Percentiles rank a stretch among this genome's conserved stretches.
These are phyloP conservation scores for Meripilus lineatus DNA, from an alignment of 1,284 basidiomycete species.

Conservation along the genomic window DNA sequence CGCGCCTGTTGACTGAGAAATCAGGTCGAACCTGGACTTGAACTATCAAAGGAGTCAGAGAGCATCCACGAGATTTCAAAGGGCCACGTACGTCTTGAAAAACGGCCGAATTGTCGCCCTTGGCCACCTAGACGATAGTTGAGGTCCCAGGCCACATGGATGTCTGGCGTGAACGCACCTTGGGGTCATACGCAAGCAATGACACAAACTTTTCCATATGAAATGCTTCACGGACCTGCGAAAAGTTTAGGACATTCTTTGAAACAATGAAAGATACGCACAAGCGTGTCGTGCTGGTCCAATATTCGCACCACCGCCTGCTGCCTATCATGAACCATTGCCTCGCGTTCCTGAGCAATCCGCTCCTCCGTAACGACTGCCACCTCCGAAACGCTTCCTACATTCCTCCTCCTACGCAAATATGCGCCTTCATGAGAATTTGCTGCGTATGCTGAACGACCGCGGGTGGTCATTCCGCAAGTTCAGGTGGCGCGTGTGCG, in stretches of 20 bases:
- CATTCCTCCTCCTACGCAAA: too few relatives aligned
- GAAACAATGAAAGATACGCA: conserved; percentile 33
- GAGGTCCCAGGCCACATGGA: conserved; percentile 1
- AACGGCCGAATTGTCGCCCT: conserved; percentile 66
- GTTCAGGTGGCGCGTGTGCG: conserved; percentile 11
- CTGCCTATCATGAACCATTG: conserved; percentile 54
- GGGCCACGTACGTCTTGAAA: conserved; percentile 59
- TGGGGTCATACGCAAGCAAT: conserved; percentile 71
- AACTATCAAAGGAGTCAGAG: conserved; percentile 39
- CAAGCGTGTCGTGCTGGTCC: conserved; percentile 71
- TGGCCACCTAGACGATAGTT: conserved; percentile 50
- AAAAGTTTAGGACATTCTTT: neutral
- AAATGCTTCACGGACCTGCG: conserved; percentile 76
- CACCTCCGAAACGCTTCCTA: neutral
- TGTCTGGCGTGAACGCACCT: conserved; percentile 36
- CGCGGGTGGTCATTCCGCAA: conserved; percentile 17
- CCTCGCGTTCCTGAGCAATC: conserved; percentile 30
- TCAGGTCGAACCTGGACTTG: conserved; percentile 58
- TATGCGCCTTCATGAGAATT: too few relatives aligned
- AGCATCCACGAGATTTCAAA: conserved; percentile 2
- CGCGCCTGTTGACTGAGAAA: conserved; percentile 41
- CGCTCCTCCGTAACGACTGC: conserved; percentile 10
- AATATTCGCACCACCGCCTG: conserved; percentile 52
- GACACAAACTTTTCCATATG: conserved; percentile 79
- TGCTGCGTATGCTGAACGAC: conserved; percentile 8